phyloP scores from a whole-genome alignment of 805 yeast genomes.

The Brettanomyces anomalus region DNA sequence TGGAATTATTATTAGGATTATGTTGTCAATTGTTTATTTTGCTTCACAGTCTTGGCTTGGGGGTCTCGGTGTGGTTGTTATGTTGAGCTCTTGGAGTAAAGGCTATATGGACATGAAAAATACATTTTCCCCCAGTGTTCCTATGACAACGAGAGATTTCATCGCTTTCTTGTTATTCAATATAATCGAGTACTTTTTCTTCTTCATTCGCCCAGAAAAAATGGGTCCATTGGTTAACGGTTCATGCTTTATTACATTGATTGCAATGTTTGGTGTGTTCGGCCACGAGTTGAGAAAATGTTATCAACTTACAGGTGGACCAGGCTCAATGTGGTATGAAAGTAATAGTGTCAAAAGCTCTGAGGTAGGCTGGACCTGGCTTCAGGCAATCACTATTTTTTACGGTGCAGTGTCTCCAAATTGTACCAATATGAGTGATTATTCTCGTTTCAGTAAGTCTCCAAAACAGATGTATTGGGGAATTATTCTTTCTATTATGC shows the following conservation, averaged over 20 bases:
- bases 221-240: constrained; percentile 17
- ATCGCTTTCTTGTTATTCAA: constrained; percentile 38
- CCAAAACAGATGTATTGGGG: constrained; percentile 24
- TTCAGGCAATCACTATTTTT: constrained; percentile 23
- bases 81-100: constrained; percentile 32
- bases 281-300: constrained; percentile 17
- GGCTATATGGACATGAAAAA: constrained; percentile 27
- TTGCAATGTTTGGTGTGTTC: constrained; percentile 17
- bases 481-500: constrained; percentile 42
- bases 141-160: constrained; percentile 34
- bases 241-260: constrained; percentile 17
- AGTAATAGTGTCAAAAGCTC: constrained; percentile 13
- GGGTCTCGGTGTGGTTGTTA: constrained; percentile 31
- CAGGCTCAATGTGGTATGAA: constrained; percentile 17
- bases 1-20: constrained; percentile 34
- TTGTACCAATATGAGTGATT: constrained; percentile 31
- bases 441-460: constrained; percentile 34
- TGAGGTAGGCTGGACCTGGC: constrained; percentile 33
- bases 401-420: constrained; percentile 31
- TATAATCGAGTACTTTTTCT: constrained; percentile 22
- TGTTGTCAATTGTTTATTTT: constrained; percentile 38
- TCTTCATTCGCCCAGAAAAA: constrained; percentile 21
- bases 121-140: constrained; percentile 27
- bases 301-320: constrained; percentile 18
- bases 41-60: constrained; percentile 39